Evolutionary conservation across 2,329 filamentous ascomycete genomes (phyloP).

Genomic region (Trichoderma asperellum): DNA sequence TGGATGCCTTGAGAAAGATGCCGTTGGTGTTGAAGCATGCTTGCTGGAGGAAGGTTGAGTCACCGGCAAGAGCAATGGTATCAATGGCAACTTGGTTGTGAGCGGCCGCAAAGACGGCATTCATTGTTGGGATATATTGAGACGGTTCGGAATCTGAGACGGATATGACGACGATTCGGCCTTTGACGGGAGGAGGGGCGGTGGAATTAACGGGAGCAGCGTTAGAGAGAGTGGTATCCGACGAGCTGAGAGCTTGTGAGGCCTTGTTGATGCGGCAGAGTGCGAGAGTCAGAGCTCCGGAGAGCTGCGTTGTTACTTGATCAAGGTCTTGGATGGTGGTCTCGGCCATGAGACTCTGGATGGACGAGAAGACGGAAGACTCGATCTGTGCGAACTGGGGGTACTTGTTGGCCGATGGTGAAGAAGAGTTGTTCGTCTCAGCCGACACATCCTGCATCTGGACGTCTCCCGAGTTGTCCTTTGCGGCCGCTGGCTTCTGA

Average conservation of each 20-base stretch:
- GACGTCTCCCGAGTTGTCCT: conserved; percentile 54
- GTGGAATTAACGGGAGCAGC: conserved; percentile 33
- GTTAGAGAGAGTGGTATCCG: conserved; percentile 35
- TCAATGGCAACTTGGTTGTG: conserved; percentile 88
- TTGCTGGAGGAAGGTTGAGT: conserved; percentile 92
- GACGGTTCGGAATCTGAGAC: conserved; percentile 84
- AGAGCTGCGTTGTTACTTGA: conserved; percentile 83
- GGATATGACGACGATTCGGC: conserved; percentile 84
- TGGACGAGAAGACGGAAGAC: conserved; percentile 72
- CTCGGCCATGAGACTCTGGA: conserved; percentile 70
- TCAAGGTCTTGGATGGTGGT: conserved; percentile 69
- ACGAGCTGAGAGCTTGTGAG: conserved; percentile 64
- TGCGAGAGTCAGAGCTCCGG: conserved; percentile 87
- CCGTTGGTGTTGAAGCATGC: conserved; percentile 68
- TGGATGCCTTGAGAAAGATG: conserved; percentile 56
- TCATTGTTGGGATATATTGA: conserved; percentile 98
- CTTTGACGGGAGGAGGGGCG: conserved; percentile 42
- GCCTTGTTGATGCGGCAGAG: conserved; percentile 89
- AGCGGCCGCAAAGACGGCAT: conserved; percentile 93
- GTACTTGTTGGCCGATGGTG: conserved; percentile 78
- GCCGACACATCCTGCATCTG: conserved; percentile 58
- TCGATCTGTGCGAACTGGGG: conserved; percentile 89
- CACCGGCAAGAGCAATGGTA: conserved; percentile 81
- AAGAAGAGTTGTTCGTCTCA: conserved; percentile 39
- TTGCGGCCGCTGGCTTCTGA: conserved; percentile 33